Evolutionary conservation across 805 yeast species (phyloP), one percentile per base, ranked within the genome.

Genomic region (Candida mattraensis): DNA sequence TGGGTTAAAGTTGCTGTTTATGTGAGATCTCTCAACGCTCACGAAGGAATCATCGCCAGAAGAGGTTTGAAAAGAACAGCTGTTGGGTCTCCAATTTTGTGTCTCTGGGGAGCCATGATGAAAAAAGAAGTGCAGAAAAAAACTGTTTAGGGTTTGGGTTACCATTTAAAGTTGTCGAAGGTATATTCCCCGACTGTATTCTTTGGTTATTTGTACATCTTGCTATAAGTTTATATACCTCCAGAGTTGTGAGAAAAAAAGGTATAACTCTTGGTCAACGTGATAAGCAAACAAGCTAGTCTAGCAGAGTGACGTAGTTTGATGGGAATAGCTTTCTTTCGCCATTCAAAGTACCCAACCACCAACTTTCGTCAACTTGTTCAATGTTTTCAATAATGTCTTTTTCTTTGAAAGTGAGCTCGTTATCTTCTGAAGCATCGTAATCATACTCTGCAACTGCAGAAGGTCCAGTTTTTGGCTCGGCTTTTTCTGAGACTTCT

Each of bases 351-450:
- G 76, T 79, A 33, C 99, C 99, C 36, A 83, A 70, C 98, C 98
- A 93, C 99, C 99, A 93, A 58, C 87, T 96, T 29, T 87, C 96
- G 51, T 88, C 95, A 12, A 86, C 83, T 60, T 86, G 84, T 50
- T 88, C 95, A 44, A 93, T 83, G 41, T 87, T 84, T 13, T 78
- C 67, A 44, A 93, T 87, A 41, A 70, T 53, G 49, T 87, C 98
- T 35, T 91, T 94, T 56, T 87, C 96, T 16, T 68, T 74, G 60
- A 93, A 93, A 3, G 78, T 74, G 41, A 93, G 70, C 64, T 93
- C 99, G 55, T 89, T 93, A 46, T 83, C 95, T 63, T 93, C 99
- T 18, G 82, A 82, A 20, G 95, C 96, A 33, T 83, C 95, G 58
- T 91, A 89, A 50, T 80, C 85, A 58, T 72, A 85, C 40, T 76